These are phyloP conservation scores for Pseudocercospora crystallina DNA, from an alignment of 2,329 filamentous ascomycete species.

Conservation along the genomic window DNA sequence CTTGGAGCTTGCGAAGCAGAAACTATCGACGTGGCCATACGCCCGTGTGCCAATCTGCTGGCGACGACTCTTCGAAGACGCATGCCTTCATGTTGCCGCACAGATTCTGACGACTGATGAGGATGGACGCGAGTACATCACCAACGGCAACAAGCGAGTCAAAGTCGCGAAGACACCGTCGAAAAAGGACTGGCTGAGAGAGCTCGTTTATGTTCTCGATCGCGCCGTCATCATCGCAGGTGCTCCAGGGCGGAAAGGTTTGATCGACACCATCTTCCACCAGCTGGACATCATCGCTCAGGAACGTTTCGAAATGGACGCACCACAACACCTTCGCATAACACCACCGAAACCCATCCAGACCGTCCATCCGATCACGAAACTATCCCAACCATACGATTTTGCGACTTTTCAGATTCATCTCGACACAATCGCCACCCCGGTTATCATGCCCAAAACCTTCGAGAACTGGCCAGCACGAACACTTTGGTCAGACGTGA, in stretches of 20 bases:
- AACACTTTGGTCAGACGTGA: conserved; percentile 70
- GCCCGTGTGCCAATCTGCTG: conserved; percentile 66
- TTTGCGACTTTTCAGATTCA: conserved; percentile 33
- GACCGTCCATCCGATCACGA: conserved; percentile 10
- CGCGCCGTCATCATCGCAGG: conserved; percentile 74
- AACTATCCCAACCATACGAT: conserved; percentile 12
- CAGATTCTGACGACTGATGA: conserved; percentile 16
- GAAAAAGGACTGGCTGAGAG: conserved; percentile 3
- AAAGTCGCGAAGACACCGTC: neutral
- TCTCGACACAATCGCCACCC: conserved; percentile 37
- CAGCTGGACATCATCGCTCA: conserved; percentile 43
- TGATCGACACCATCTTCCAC: conserved; percentile 51
- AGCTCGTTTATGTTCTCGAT: conserved; percentile 68
- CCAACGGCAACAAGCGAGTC: neutral
- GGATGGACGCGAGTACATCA: neutral
- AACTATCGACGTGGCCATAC: conserved; percentile 70
- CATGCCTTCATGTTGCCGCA: conserved; percentile 63
- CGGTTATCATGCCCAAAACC: conserved; percentile 68
- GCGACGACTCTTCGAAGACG: conserved; percentile 70
- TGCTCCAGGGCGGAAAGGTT: conserved; percentile 55
- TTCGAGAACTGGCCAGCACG: conserved; percentile 75
- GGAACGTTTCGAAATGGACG: neutral
- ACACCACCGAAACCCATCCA: conserved; percentile 11
- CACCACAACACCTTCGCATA: conserved; percentile 14
- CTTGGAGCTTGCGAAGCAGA: conserved; percentile 59